A percentile compares a stretch with the other conserved stretches of the same genome.
phyloP scores from a whole-genome alignment of 225 moss, liverwort and hornwort species.

The Sphagnum contortum region DNA sequence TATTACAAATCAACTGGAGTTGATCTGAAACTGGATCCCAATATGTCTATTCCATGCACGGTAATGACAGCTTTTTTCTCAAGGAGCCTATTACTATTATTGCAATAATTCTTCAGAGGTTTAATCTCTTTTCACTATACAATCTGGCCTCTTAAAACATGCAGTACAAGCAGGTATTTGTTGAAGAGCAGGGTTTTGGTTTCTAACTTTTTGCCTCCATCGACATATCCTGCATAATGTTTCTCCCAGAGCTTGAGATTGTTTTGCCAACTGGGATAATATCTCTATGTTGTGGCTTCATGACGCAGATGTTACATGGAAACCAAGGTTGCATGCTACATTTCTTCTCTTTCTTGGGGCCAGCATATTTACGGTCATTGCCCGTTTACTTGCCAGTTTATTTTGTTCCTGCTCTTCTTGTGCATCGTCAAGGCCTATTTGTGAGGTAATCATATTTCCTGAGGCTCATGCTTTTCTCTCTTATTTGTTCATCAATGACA shows the following conservation, averaged over 20 bases:
- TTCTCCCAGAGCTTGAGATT: slow-evolving; percentile 3
- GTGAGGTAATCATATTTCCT: slow-evolving; percentile 32
- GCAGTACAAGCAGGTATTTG: too few relatives aligned
- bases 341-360: slow-evolving; percentile 55
- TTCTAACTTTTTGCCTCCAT: too few relatives aligned
- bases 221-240: too few relatives aligned
- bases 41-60: slow-evolving; percentile 63
- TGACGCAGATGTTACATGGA: slow-evolving; percentile 75
- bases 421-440: slow-evolving; percentile 85
- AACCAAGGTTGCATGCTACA: slow-evolving; percentile 70
- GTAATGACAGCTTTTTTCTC: slow-evolving; percentile 16
- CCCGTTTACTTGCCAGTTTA: slow-evolving; percentile 94
- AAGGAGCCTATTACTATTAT: too few relatives aligned
- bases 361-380: slow-evolving; percentile 74
- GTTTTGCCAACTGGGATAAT: neutral
- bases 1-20: slow-evolving; percentile 52
- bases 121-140: too few relatives aligned
- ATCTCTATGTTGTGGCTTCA: neutral
- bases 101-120: too few relatives aligned
- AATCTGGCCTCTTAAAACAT: too few relatives aligned
- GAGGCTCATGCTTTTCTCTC: neutral
- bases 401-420: slow-evolving; percentile 89
- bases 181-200: too few relatives aligned
- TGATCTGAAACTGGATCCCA: slow-evolving; percentile 45
- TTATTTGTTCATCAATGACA: neutral